These are phyloP conservation scores for Casuarina equisetifolia DNA, from an alignment of 306 rosid species.

Conservation along the genomic window DNA sequence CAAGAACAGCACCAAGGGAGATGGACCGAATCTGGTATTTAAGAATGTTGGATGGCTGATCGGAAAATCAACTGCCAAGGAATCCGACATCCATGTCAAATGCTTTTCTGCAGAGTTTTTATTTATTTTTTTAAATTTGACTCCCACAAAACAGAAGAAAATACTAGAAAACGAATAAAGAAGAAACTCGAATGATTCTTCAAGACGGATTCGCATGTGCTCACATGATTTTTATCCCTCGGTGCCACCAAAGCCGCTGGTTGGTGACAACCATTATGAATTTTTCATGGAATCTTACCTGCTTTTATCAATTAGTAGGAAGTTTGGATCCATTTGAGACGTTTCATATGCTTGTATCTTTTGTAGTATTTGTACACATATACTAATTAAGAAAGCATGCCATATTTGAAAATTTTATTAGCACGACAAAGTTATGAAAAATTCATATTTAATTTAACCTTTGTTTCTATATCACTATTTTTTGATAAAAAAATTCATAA, in stretches of 20 bases:
- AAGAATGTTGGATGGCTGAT: conserved; percentile 3
- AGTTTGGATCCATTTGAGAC: too few relatives aligned
- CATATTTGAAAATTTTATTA: too few relatives aligned
- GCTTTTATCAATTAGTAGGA: too few relatives aligned
- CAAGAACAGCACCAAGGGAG: background rate
- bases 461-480: too few relatives aligned
- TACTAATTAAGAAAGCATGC: too few relatives aligned
- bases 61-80: conserved; percentile 18
- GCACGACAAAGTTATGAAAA: too few relatives aligned
- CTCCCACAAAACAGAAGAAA: background rate
- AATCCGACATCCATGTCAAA: background rate
- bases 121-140: background rate
- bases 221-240: conserved; percentile 64
- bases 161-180: background rate
- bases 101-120: background rate
- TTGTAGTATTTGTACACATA: too few relatives aligned
- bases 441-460: too few relatives aligned
- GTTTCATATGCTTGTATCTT: too few relatives aligned
- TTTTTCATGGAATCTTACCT: too few relatives aligned
- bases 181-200: conserved; percentile 14
- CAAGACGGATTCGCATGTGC: conserved; percentile 70
- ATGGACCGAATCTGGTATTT: conserved; percentile 15
- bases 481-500: too few relatives aligned
- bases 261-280: conserved; percentile 20
- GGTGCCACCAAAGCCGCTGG: conserved; percentile 61